Evolutionary conservation across 1,284 basidiomycete genomes (phyloP), one percentile per base, ranked within the genome.

Genomic region (Heliocybe sulcata): DNA sequence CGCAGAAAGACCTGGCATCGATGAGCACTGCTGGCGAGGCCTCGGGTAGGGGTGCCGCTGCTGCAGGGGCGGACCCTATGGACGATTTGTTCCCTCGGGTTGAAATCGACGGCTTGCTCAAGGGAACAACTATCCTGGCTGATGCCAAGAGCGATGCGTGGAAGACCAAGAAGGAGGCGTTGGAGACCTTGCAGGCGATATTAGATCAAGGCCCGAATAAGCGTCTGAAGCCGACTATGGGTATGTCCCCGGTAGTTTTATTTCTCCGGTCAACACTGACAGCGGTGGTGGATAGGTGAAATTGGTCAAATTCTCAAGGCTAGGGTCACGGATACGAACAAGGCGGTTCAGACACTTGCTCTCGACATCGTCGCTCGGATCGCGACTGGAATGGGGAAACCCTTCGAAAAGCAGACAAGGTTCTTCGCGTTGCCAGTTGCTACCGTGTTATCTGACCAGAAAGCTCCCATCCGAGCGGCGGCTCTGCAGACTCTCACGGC

Each of bases 81-180:
- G 97, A 98, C 64, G 94, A 98, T 55, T 77, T 99, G 23, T 94
- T 98, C 65, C 97, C 97, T 19, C 85, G 97, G 26, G 91, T 98
- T 27, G 96, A 99, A 63, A 76, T 99, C 50, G 96, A 99, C 63
- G 80, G 83, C 56, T 72, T 99, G 23, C 75, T 99, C 35, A 87
- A 90, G 57, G 85, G 87, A n/a, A 92, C 92, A 0, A 83, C 84
- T 1, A 88, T 98, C 50, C 72, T 95, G 26, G 76, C 83, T 1
- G 92, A 94, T 63, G 80, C 86, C 10, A 92, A 92, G 72, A 93
- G 85, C 61, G 97, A 98, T 62, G 87, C 92, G 0, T 99, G 97
- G 97, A 99, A 99, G 73, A 86, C 84, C 4, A 90, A 96, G 72
- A 99, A 99, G 70, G 97, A 98, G 65, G 94, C 91, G 1, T 77